phyloP scores from a whole-genome alignment of 225 moss, liverwort and hornwort genomes.

The Rhytidiadelphus loreus region DNA sequence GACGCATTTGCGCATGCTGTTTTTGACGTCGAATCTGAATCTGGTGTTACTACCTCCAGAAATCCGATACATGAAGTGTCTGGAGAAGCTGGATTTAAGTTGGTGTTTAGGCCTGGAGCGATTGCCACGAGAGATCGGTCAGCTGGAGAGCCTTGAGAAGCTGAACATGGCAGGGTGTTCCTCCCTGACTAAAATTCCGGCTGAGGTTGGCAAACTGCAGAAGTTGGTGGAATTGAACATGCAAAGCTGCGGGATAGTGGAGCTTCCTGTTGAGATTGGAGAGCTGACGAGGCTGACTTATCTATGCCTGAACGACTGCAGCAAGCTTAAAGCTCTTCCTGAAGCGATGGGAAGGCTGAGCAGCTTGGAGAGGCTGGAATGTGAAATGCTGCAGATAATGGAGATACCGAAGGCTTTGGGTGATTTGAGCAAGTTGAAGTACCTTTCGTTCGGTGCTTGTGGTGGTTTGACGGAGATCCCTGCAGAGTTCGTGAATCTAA shows the following conservation, averaged over 20 bases:
- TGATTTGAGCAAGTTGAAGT: neutral
- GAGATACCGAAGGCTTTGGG: neutral
- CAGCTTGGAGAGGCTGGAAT: conserved; percentile 8
- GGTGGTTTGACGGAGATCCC: neutral
- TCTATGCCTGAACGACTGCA: conserved; percentile 5
- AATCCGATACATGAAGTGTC: neutral
- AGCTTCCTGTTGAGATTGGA: conserved; percentile 3
- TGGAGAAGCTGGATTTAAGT: conserved; percentile 31
- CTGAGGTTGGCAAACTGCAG: conserved; percentile 13
- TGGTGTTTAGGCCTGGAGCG: conserved; percentile 10
- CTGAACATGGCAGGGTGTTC: conserved; percentile 33
- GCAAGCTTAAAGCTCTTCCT: neutral
- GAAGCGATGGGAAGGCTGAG: neutral
- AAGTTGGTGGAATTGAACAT: conserved; percentile 8
- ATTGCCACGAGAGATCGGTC: conserved; percentile 11
- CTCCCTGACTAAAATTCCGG: neutral
- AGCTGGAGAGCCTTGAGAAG: conserved; percentile 20
- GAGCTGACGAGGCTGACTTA: neutral
- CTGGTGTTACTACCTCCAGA: conserved; percentile 2
- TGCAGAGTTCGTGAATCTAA: neutral
- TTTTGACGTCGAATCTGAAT: conserved; percentile 17
- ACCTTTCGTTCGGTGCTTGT: conserved; percentile 1
- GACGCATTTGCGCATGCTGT: conserved; percentile 4
- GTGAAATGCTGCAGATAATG: neutral
- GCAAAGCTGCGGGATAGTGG: conserved; percentile 6